A percentile compares a stretch with the other conserved stretches of the same genome.
These are phyloP conservation scores for Schizochytrium sp. DNA, from an alignment of 108 stramenopile genomes.

Conservation along the genomic window DNA sequence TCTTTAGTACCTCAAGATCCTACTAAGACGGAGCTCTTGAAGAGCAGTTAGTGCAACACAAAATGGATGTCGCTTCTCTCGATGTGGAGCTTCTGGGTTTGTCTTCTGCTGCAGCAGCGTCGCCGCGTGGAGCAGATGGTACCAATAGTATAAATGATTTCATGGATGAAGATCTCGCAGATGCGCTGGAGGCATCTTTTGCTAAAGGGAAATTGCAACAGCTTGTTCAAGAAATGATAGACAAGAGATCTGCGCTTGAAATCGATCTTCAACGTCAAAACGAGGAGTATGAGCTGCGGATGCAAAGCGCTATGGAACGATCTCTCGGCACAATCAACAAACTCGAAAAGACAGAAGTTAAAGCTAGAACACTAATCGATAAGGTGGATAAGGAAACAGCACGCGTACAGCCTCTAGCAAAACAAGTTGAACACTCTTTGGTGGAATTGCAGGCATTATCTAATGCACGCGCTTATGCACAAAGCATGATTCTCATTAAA, in stretches of 20 bases:
- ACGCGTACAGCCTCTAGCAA: neutral
- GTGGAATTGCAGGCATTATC: neutral
- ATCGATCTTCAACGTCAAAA: neutral
- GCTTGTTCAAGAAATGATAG: neutral
- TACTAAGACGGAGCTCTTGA: neutral
- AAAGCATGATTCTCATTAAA: conserved; percentile 26
- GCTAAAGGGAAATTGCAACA: neutral
- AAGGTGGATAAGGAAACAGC: neutral
- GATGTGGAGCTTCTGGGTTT: conserved; percentile 35
- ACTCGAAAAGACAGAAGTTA: neutral
- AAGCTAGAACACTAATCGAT: neutral
- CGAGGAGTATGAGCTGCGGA: neutral
- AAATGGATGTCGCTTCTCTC: neutral
- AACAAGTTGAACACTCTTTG: neutral
- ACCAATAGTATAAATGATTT: neutral
- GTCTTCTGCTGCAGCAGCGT: neutral
- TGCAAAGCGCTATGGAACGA: neutral
- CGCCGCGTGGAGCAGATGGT: neutral
- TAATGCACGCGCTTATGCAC: neutral
- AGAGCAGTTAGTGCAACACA: neutral
- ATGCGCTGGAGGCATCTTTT: neutral
- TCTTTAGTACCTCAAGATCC: no score
- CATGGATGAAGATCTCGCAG: neutral
- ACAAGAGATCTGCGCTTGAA: neutral
- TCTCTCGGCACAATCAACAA: neutral